Conservation (phyloP, 345 rosid species). For the Microthlaspi erraticum region DNA sequence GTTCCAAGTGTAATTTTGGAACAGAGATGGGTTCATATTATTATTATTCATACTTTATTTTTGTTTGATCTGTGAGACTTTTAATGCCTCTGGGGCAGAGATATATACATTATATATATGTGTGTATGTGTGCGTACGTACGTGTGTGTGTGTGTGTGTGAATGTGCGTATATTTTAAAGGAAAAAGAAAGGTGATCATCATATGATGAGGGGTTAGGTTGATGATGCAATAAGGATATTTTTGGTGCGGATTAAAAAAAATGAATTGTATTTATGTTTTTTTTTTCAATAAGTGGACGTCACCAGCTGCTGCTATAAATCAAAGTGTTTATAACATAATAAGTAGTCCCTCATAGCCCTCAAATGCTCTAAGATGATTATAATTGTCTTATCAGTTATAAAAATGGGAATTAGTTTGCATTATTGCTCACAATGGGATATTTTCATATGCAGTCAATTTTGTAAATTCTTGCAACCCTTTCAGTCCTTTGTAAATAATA, state of each 20-base stretch:
- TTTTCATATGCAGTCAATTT: neutral
- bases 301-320: constrained; percentile 27
- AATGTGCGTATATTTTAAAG: constrained; percentile 26
- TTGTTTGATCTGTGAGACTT: constrained; percentile 28
- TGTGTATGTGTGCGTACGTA: neutral
- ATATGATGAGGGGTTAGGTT: constrained; percentile 54
- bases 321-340: constrained; percentile 3
- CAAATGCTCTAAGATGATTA: constrained; percentile 6
- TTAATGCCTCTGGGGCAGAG: constrained; percentile 24
- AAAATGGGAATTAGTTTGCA: neutral
- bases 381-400: neutral
- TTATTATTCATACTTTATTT: constrained; percentile 55
- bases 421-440: neutral
- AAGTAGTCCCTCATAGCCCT: neutral
- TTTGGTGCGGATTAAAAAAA: constrained; percentile 35
- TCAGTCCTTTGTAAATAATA: neutral
- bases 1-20: constrained; percentile 57
- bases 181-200: constrained; percentile 39
- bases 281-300: constrained; percentile 35
- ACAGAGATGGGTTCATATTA: constrained; percentile 56
- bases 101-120: constrained; percentile 17
- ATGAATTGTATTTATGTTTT: constrained; percentile 4
- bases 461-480: neutral
- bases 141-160: neutral
- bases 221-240: constrained; percentile 47